A percentile compares a stretch with the other conserved stretches of the same genome.
Conservation (phyloP, 495 filamentous ascomycete genomes). For the Lasiosphaeriaceae sp. region DNA sequence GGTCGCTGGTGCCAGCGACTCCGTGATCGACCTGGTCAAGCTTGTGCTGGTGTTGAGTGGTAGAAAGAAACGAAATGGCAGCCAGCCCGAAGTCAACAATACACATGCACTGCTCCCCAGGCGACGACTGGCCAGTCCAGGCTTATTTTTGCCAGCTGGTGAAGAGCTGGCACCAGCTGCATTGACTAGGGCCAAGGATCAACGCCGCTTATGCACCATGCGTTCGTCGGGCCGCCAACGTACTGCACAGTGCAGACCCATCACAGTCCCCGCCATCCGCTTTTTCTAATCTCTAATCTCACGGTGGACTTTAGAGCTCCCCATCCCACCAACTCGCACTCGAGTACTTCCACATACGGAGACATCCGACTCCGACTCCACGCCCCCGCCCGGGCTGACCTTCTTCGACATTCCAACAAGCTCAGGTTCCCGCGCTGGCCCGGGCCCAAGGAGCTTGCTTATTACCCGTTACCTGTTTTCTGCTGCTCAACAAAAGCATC, state of each 20-base stretch:
- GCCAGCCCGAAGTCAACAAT: conserved; percentile 18
- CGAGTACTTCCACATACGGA: not conserved
- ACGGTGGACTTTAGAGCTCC: not conserved
- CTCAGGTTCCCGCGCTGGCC: not conserved
- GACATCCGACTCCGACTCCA: not conserved
- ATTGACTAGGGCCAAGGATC: not conserved
- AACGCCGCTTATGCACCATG: not conserved
- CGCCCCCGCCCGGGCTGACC: not conserved
- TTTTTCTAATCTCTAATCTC: conserved; percentile 4
- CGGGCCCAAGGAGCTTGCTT: not conserved
- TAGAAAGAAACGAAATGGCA: conserved; percentile 4
- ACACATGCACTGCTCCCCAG: conserved; percentile 6
- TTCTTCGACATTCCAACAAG: not conserved
- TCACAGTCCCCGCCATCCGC: conserved; percentile 15
- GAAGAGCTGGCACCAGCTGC: not conserved
- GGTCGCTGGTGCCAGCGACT: conserved; percentile 3
- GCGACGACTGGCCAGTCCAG: conserved; percentile 1
- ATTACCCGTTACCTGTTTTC: not conserved
- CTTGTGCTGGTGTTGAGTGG: conserved; percentile 5
- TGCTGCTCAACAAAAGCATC: not conserved
- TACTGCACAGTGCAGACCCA: not conserved
- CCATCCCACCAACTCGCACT: no score
- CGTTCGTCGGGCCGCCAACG: not conserved
- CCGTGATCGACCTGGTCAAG: not conserved
- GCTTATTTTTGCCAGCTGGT: not conserved